Conservation (phyloP, 75 land plant species). For the Pinus albicaulis region DNA sequence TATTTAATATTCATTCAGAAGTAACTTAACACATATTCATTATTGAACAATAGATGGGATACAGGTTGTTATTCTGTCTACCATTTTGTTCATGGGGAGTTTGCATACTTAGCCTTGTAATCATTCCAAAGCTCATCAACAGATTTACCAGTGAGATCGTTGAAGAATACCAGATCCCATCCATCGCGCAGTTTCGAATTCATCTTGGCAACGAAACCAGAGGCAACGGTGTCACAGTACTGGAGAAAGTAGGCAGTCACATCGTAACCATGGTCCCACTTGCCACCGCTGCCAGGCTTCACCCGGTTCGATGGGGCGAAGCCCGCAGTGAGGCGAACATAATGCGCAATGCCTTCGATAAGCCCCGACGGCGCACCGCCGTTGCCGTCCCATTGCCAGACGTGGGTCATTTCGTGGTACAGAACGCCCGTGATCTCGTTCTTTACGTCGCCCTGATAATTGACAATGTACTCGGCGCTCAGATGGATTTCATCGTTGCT, state of each 20-base stretch:
- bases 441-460: background rate
- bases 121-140: constrained; percentile 69
- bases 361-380: constrained; percentile 27
- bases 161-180: constrained; percentile 43
- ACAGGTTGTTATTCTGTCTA: too few species aligned
- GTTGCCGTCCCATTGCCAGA: constrained; percentile 72
- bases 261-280: constrained; percentile 71
- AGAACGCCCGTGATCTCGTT: constrained; percentile 44
- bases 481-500: background rate
- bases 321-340: constrained; percentile 43
- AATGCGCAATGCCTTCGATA: constrained; percentile 63
- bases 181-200: constrained; percentile 57
- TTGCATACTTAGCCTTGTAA: constrained; percentile 46
- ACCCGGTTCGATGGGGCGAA: constrained; percentile 44
- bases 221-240: constrained; percentile 40
- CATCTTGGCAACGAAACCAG: constrained; percentile 66
- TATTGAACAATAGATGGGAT: too few species aligned
- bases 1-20: too few species aligned
- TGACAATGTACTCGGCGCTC: background rate
- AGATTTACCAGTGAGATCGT: constrained; percentile 45
- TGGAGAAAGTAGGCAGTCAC: constrained; percentile 66
- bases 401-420: constrained; percentile 67
- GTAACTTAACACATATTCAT: too few species aligned
- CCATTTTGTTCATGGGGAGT: too few species aligned
- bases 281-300: constrained; percentile 46